Evolutionary conservation across 2,329 filamentous ascomycete species (phyloP).

Genomic region (Trichoderma afroharzianum): DNA sequence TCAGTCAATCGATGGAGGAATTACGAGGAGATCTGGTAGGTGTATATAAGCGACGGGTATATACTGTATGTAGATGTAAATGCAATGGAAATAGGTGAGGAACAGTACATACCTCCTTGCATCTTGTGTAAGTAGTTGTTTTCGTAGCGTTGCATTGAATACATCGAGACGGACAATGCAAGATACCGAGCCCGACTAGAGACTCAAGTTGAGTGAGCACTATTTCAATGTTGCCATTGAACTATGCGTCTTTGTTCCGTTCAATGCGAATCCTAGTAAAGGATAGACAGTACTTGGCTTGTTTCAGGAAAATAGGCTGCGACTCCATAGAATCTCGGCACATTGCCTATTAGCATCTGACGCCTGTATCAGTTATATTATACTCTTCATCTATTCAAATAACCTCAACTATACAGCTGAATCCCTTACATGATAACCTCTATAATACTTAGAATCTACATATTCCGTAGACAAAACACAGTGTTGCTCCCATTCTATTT

Average conservation of each 20-base stretch:
- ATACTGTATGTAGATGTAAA: neutral
- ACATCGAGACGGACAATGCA: neutral
- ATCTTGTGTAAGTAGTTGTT: neutral
- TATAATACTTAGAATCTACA: neutral
- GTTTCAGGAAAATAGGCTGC: neutral
- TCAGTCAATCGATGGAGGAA: neutral
- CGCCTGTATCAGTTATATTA: neutral
- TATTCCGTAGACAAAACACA: neutral
- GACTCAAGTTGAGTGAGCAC: neutral
- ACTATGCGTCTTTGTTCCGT: neutral
- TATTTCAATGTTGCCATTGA: neutral
- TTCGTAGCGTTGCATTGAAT: neutral
- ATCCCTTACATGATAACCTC: neutral
- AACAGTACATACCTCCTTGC: no score
- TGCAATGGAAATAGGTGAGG: no score
- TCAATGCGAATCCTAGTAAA: neutral
- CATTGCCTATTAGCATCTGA: neutral
- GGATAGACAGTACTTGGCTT: neutral
- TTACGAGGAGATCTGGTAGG: neutral
- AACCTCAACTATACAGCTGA: accelerated
- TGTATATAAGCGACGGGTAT: neutral
- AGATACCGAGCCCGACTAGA: neutral
- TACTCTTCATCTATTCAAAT: neutral
- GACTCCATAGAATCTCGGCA: neutral
- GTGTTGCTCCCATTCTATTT: neutral